Conservation (phyloP, 2,329 filamentous ascomycete species). For the Epichloe coenophiala region DNA sequence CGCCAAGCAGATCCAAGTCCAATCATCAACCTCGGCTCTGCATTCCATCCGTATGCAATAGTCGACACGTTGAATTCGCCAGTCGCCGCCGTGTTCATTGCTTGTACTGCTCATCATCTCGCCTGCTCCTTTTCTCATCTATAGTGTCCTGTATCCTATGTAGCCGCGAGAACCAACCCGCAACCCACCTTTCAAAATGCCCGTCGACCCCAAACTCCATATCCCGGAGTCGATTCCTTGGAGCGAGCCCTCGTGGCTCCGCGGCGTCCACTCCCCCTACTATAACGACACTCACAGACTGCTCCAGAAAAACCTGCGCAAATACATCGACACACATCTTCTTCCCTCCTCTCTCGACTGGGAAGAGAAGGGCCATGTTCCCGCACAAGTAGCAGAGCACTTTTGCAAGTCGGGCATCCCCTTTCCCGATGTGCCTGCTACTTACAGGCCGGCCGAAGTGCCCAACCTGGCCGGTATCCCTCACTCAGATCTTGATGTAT, state of each 20-base stretch:
- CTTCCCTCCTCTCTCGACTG: constrained; percentile 47
- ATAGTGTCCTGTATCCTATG: no score
- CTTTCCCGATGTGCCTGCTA: constrained; percentile 20
- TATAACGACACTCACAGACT: constrained; percentile 48
- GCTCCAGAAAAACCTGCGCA: constrained; percentile 42
- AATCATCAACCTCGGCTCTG: neutral
- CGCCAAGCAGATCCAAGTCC: neutral
- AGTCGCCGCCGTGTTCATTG: neutral
- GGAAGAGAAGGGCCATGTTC: constrained; percentile 44
- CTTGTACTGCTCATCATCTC: neutral
- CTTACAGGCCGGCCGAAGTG: constrained; percentile 19
- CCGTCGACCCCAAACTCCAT: constrained; percentile 11
- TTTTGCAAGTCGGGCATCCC: constrained; percentile 27
- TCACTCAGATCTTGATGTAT: constrained; percentile 37
- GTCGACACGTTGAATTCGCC: neutral
- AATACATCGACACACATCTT: constrained; percentile 45
- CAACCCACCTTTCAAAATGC: constrained; percentile 1
- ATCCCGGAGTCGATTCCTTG: constrained; percentile 9
- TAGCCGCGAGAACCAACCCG: no score
- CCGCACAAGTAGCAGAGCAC: constrained; percentile 23
- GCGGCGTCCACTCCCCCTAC: constrained; percentile 28
- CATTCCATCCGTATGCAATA: neutral
- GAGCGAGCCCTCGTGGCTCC: constrained; percentile 18
- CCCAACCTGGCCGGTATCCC: constrained; percentile 29
- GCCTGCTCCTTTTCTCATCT: no score